Percentiles rank a stretch among this genome's conserved stretches.
Evolutionary conservation across 495 filamentous ascomycete genomes (phyloP).

Genomic region (Symbiotaphrina buchneri): DNA sequence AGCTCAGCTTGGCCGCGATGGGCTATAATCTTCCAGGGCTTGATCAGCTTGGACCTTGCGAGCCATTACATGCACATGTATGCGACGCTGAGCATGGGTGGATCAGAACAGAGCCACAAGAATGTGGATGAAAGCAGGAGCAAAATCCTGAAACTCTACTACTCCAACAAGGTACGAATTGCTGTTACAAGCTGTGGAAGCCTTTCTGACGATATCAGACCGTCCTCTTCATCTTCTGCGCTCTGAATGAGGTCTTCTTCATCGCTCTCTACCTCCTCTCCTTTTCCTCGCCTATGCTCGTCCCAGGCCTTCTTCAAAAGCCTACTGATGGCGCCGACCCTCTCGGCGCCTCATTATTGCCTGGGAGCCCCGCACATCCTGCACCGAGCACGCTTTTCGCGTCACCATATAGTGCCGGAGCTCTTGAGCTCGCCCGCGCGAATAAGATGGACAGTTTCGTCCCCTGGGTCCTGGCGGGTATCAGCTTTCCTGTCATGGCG

Average conservation of each 20-base stretch:
- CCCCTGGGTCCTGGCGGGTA: conserved; percentile 74
- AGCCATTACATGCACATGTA: conserved; percentile 99
- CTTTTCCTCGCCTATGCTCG: conserved; percentile 73
- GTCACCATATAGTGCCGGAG: conserved; percentile 73
- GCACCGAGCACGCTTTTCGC: conserved; percentile 46
- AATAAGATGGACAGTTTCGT: conserved; percentile 77
- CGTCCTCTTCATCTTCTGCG: conserved; percentile 80
- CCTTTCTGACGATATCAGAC: conserved; percentile 26
- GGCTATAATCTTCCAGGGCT: conserved; percentile 75
- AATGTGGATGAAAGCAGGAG: conserved; percentile 59
- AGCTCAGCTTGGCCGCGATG: conserved; percentile 81
- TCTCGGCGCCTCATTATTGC: conserved; percentile 31
- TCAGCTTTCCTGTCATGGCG: conserved; percentile 69
- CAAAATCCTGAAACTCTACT: conserved; percentile 81
- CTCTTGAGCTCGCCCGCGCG: conserved; percentile 69
- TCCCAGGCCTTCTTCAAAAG: conserved; percentile 56
- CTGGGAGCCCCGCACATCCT: conserved; percentile 41
- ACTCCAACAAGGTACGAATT: conserved; percentile 68
- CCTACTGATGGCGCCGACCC: conserved; percentile 17
- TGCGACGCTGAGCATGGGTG: conserved; percentile 68
- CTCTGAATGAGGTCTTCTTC: conserved; percentile 87
- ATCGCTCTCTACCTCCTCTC: conserved; percentile 94
- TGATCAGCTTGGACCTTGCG: conserved; percentile 80
- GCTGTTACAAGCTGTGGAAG: not conserved
- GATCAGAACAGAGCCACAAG: conserved; percentile 67